Evolutionary conservation across 1,284 basidiomycete genomes (phyloP), one percentile per base, ranked within the genome.

Genomic region (Trametes sp.): DNA sequence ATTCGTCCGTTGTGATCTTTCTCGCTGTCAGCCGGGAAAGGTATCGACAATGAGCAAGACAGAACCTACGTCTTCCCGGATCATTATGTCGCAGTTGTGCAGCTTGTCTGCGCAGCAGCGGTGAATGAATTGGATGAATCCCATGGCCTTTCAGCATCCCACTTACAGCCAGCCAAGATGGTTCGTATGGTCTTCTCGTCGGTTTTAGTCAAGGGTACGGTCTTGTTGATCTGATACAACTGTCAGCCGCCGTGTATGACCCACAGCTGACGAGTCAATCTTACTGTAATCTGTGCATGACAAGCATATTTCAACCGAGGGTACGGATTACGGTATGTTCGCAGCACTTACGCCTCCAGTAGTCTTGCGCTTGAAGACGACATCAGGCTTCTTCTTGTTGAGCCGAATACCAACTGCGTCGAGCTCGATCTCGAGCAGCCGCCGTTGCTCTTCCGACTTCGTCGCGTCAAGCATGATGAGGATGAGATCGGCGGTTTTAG

Each of bases 21-120:
- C 23, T 49, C 24, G 59, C 10, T 56, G 63, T 56, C 46, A 57
- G 63, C 45, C 54, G 50, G 46, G 53, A 57, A 46, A 46, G 28
- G 46, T 44, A 46, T 57, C 45, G 35, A 61, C 35, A n/a, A n/a
- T n/a, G 41, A 45, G 11, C 26, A 48, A 21, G 52, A 65, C 51
- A 67, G 46, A 48, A 76, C 89, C 72, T 70, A 96, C 94, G 77
- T 98, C 96, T 81, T 98, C 95, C 71, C 96, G 86, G 69, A 98
- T 94, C 94, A 98, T 96, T 26, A 98, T 89, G 77, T 98, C 96
- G 74, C 94, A 96, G 72, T 97, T 98, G 77, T 98, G 95, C 54
- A 97, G 78, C 76, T 93, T 90, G 76, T 91, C 89, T 91, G 68
- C 55, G 44, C 42, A 36, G 44, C 23, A 36, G 51, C 52, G 59